Evolutionary conservation across 2,329 filamentous ascomycete species (phyloP), one percentile per base, ranked within the genome.

Genomic region (Sordariomycetes sp.): DNA sequence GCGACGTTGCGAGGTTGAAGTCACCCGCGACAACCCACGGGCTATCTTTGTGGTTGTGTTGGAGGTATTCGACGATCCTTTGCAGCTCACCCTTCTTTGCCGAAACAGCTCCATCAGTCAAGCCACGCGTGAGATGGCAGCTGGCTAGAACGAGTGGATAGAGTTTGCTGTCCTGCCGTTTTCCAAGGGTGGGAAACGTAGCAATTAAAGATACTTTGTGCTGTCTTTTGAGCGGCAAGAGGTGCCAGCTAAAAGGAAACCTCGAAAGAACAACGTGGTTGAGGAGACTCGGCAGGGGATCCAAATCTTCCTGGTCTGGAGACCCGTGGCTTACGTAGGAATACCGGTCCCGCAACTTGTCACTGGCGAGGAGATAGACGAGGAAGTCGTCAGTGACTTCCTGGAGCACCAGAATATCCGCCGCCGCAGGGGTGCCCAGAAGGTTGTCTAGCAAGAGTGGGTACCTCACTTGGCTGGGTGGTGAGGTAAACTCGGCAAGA

Each of bases 311-410:
- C 60, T 84, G 76, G 8, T 69, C 64, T 0, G 82, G 79, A 1
- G 81, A 78, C 0, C 75, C 80, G 63, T 84, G 76, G 1, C 80
- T 81, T n/a, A 70, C 67, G 63, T 77, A 86, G 1, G 76, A 72
- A 61, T 84, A 86, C 1, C 65, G 68, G 12, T 66, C 61, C 32
- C 73, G 72, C 25, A 86, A 69, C 2, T 67, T 62, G 2, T 68
- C 59, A 57, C 79, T 65, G 2, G 64, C 62, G 1, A 86, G 75
- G 0, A 87, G 68, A 58, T 74, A 76, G 0, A 74, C 72, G 0
- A 87, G 73, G 59, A 86, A 85, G 48, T 80, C 74, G 60, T 86
- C 82, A 0, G 82, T 84, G 1, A 86, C 79, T 67, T 86, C 84
- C 64, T 87, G 76, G 5, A 87, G 71, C 2, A 80, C 69, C 10